Base-by-base conservation (phyloP, 2,329 filamentous ascomycete genomes). In the Colletotrichum scovillei region DNA sequence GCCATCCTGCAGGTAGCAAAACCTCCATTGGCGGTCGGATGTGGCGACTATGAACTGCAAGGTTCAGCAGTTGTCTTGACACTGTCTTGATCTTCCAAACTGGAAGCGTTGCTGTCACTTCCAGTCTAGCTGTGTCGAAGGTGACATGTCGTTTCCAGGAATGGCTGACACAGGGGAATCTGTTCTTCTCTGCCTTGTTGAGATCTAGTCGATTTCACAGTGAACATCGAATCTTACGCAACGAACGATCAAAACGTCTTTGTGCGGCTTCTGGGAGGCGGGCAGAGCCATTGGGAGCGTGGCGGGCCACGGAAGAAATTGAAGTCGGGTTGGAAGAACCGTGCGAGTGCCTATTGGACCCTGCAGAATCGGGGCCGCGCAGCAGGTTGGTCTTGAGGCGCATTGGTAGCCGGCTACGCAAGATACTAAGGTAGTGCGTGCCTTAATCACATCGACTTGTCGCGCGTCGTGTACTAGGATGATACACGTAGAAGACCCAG, bases 341-440 rank as follows among this genome's bases (percentile, higher is more conserved):
- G 59, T 55, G 58, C 66, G 59, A 67, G 30, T 22, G 38, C 62
- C 57, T 11, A 38, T 57, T 73, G 73, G 73, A 69, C 73, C 73
- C 73, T 73, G 73, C 70, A 74, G 73, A 63, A 74, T 74, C 49
- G 73, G 30, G 56, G 62, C 63, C 55, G 60, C 59, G 73, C 69
- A 69, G 57, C 63, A 67, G 72, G 63, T 56, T 52, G 57, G 63
- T 28, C 62, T 52, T 14, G 26, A 62, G 46, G 64, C 64, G 56
- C 56, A 58, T 63, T 69, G 52, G 58, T 52, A 38, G 32, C 57
- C 56, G 24, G 58, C 52, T 62, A 55, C n/a, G 16, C 42, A 49
- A 49, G 42, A 22, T 49, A 8, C 42, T 49, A n/a, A 49, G 42
- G 19, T 65, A 68, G 64, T 69, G 69, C 59, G 30, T 69, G 52